phyloP scores from a whole-genome alignment of 2,329 filamentous ascomycete species.

The Nakataea oryzae region DNA sequence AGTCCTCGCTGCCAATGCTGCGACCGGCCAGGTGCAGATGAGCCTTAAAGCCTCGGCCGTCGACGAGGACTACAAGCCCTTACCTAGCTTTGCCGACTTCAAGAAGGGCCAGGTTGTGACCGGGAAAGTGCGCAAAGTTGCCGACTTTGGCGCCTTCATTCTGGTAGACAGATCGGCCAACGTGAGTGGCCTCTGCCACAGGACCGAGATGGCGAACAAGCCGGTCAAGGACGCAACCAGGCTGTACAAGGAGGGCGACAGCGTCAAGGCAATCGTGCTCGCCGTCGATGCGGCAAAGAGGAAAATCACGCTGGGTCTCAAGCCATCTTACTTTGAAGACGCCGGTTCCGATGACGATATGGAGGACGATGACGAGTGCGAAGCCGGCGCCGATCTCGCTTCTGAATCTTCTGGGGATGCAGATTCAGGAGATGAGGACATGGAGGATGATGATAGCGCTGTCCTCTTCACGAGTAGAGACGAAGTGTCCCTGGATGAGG shows the following conservation, averaged over 20 bases:
- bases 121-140: slow-evolving; percentile 85
- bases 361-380: slow-evolving; percentile 29
- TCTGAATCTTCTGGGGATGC: slow-evolving; percentile 31
- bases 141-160: slow-evolving; percentile 92
- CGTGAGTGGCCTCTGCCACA: slow-evolving; percentile 86
- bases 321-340: slow-evolving; percentile 66
- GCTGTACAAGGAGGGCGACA: slow-evolving; percentile 80
- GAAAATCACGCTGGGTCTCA: slow-evolving; percentile 81
- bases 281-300: slow-evolving; percentile 65
- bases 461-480: slow-evolving; percentile 35
- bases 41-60: slow-evolving; percentile 79
- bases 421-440: slow-evolving; percentile 33
- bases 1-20: slow-evolving; percentile 60
- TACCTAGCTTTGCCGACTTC: slow-evolving; percentile 65
- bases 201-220: slow-evolving; percentile 82
- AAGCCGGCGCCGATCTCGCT: slow-evolving; percentile 30
- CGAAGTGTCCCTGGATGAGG: slow-evolving; percentile 19
- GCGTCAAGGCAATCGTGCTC: slow-evolving; percentile 84
- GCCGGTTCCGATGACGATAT: slow-evolving; percentile 35
- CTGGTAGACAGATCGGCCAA: slow-evolving; percentile 79
- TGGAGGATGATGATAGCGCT: slow-evolving; percentile 31
- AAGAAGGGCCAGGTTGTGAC: slow-evolving; percentile 73
- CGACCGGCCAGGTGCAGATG: slow-evolving; percentile 66
- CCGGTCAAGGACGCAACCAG: slow-evolving; percentile 76
- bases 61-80: slow-evolving; percentile 66